Evolutionary conservation across 192 early-diverging fungal species (phyloP).

Genomic region (Coemansia sp.): DNA sequence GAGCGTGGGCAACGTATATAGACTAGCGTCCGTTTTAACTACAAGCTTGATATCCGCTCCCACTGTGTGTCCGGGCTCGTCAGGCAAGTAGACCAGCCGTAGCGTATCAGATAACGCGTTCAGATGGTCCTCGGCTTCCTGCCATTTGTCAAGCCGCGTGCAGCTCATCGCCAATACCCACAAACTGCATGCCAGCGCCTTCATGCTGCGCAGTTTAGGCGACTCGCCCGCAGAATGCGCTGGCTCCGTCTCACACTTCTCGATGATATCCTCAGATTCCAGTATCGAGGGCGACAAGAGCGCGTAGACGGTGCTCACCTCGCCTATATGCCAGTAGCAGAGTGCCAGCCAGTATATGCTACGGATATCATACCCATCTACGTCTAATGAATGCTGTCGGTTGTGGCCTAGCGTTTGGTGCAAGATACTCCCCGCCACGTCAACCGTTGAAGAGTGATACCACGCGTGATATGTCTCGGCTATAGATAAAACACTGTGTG

Average conservation of each 20-base stretch:
- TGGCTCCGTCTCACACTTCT: constrained; percentile 3
- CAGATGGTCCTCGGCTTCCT: constrained; percentile 53
- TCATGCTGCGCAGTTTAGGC: constrained; percentile 17
- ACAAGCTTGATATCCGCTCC: constrained; percentile 19
- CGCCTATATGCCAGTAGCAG: constrained; percentile 53
- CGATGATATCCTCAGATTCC: constrained; percentile 36
- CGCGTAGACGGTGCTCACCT: constrained; percentile 32
- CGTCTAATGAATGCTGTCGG: neutral
- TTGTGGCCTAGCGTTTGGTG: constrained; percentile 26
- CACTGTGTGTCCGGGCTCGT: constrained; percentile 13
- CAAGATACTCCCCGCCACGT: constrained; percentile 38
- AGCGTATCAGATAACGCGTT: constrained; percentile 14
- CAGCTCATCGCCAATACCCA: constrained; percentile 47
- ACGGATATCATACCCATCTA: constrained; percentile 29
- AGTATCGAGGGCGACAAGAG: constrained; percentile 25
- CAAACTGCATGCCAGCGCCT: constrained; percentile 44
- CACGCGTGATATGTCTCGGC: constrained; percentile 51
- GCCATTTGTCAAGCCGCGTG: constrained; percentile 54
- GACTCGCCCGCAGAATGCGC: constrained; percentile 2
- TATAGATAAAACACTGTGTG: constrained; percentile 38
- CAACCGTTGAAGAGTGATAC: constrained; percentile 27
- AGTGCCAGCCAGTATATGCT: constrained; percentile 53
- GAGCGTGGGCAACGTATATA: constrained; percentile 26
- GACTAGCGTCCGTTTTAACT: neutral
- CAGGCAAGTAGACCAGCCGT: constrained; percentile 21